phyloP scores from a whole-genome alignment of 139 green algal species.

The Haematococcus lacustris region DNA sequence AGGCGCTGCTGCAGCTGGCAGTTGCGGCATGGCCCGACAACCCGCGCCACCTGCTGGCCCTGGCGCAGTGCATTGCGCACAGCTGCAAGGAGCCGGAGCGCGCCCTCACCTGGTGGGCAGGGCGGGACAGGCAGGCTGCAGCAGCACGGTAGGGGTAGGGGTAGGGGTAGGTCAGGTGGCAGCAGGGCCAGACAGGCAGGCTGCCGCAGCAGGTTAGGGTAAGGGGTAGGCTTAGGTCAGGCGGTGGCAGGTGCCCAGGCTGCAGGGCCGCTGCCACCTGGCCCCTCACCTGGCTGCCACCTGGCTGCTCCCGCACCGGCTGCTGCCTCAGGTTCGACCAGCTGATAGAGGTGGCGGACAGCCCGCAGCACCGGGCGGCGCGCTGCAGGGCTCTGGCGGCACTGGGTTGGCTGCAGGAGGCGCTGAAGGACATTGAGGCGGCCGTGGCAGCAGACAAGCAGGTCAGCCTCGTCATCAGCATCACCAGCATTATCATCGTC shows the following conservation, averaged over 20 bases:
- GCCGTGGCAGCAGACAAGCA: neutral
- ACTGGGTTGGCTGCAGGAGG: neutral
- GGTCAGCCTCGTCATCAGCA: neutral
- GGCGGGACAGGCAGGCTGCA: no score
- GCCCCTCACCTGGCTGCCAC: no score
- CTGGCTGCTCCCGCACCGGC: no score
- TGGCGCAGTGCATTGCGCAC: conserved; percentile 12
- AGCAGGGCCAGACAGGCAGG: no score
- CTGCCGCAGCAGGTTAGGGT: no score
- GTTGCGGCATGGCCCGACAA: conserved; percentile 27
- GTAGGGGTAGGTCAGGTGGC: no score
- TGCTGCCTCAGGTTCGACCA: neutral
- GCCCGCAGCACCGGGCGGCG: neutral
- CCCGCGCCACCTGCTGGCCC: conserved; percentile 1
- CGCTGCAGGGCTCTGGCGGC: neutral
- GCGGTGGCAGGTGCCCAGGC: no score
- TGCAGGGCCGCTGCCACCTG: no score
- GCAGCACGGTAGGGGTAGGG: no score
- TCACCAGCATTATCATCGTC: neutral
- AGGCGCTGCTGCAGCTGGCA: conserved; percentile 16
- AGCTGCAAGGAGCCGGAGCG: neutral
- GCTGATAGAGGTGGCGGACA: neutral
- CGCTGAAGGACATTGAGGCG: neutral
- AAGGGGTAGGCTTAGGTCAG: no score
- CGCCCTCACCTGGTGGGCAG: conserved; percentile 3